phyloP scores from a whole-genome alignment of 2,329 filamentous ascomycete genomes.

The Didymosphaeria variabile region DNA sequence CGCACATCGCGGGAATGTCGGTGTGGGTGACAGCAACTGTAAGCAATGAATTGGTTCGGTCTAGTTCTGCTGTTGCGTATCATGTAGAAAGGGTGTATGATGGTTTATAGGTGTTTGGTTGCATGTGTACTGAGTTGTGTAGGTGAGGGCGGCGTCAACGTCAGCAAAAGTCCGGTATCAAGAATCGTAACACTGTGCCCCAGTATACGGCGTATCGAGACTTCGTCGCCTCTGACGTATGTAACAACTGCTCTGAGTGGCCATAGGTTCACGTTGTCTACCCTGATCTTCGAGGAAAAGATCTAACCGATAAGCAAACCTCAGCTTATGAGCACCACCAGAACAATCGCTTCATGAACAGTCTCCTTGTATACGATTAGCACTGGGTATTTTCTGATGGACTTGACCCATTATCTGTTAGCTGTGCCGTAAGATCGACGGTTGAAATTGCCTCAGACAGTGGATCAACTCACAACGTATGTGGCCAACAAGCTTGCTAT shows the following conservation, averaged over 20 bases:
- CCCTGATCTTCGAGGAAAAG: too few relatives aligned
- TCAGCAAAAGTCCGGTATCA: neutral
- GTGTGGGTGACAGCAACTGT: neutral
- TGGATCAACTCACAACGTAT: too few relatives aligned
- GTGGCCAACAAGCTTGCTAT: too few relatives aligned
- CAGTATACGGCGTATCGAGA: neutral
- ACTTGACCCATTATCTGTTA: too few relatives aligned
- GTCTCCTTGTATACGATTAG: too few relatives aligned
- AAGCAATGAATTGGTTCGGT: neutral
- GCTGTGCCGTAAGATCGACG: too few relatives aligned
- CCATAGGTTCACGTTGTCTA: too few relatives aligned
- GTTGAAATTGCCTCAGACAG: too few relatives aligned
- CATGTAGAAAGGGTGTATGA: neutral
- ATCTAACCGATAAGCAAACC: too few relatives aligned
- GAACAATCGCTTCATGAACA: too few relatives aligned
- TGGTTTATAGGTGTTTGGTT: neutral
- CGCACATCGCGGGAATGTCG: neutral
- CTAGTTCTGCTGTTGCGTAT: neutral
- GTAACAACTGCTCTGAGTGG: neutral
- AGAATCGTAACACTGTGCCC: neutral
- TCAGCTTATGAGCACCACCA: too few relatives aligned
- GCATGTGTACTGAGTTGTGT: neutral
- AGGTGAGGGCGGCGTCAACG: neutral
- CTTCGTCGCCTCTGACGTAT: neutral
- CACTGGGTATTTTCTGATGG: too few relatives aligned